A percentile compares a stretch with the other conserved stretches of the same genome.
phyloP scores from a whole-genome alignment of 352 stramenopile species.

The Elongisporangium prolatum region DNA sequence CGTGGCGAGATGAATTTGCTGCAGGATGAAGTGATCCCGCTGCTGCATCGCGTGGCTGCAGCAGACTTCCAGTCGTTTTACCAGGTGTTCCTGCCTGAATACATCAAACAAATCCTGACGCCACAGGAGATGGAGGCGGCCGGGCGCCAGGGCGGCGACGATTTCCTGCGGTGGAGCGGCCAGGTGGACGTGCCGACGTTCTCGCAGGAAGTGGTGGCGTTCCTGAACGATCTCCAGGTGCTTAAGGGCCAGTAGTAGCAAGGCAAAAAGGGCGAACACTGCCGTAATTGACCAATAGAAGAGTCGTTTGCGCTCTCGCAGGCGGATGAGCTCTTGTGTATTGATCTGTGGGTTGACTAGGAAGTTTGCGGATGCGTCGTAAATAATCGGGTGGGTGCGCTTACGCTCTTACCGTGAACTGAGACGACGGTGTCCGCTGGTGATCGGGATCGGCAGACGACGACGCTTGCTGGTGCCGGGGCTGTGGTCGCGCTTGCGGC shows the following conservation, averaged over 20 bases:
- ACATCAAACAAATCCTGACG: constrained; percentile 65
- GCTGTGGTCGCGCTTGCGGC: too few relatives aligned
- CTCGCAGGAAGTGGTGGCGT: constrained; percentile 57
- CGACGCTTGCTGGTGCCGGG: too few relatives aligned
- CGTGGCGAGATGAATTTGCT: constrained; percentile 78
- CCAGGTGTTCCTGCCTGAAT: constrained; percentile 52
- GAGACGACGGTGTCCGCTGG: too few relatives aligned
- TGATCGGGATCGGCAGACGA: too few relatives aligned
- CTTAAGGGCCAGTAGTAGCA: constrained; percentile 66
- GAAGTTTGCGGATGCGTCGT: too few relatives aligned
- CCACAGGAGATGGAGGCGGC: constrained; percentile 43
- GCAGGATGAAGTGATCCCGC: constrained; percentile 64
- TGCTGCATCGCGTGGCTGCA: constrained; percentile 62
- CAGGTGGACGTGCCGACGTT: constrained; percentile 77
- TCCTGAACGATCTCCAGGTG: constrained; percentile 75
- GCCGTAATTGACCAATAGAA: too few relatives aligned
- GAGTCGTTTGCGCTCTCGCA: too few relatives aligned
- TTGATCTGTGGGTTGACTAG: too few relatives aligned
- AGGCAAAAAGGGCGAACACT: too few relatives aligned
- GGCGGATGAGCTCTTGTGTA: too few relatives aligned
- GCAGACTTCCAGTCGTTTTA: constrained; percentile 81
- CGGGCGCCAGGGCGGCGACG: constrained; percentile 37
- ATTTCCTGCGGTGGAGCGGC: constrained; percentile 64
- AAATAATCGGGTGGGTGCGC: too few relatives aligned
- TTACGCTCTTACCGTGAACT: too few relatives aligned